Evolutionary conservation across 306 rosid species (phyloP).

Genomic region (Delonix regia): DNA sequence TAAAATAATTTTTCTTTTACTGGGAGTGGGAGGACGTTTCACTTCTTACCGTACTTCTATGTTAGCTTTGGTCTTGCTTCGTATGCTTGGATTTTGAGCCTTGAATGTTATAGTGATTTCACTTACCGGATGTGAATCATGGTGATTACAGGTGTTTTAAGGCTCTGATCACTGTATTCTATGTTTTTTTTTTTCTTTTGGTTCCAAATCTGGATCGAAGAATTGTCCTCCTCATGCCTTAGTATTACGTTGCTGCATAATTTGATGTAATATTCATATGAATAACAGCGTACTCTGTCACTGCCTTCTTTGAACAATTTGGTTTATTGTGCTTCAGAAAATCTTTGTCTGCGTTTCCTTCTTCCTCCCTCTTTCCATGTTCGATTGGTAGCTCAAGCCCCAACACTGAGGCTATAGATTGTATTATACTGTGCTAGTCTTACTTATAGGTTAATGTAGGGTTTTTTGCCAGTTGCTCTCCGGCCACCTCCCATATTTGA

Average conservation of each 20-base stretch:
- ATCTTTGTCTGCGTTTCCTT: neutral
- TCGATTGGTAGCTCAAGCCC: neutral
- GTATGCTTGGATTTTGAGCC: neutral
- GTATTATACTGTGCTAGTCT: neutral
- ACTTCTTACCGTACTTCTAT: neutral
- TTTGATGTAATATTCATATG: constrained; percentile 13
- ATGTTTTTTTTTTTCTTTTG: neutral
- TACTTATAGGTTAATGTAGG: neutral
- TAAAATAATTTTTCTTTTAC: neutral
- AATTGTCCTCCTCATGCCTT: neutral
- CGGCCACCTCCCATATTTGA: neutral
- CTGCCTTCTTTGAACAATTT: constrained; percentile 3
- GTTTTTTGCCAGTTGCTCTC: constrained; percentile 7
- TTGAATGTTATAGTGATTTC: neutral
- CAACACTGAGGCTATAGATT: constrained; percentile 1
- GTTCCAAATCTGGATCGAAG: constrained; percentile 13
- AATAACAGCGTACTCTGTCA: constrained; percentile 10
- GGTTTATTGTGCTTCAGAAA: neutral
- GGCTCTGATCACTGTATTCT: constrained; percentile 5
- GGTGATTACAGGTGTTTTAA: neutral
- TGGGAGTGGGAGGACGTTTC: neutral
- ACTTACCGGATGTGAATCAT: neutral
- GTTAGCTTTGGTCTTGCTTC: neutral
- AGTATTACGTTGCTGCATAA: constrained; percentile 2
- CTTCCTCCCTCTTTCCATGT: neutral